Conservation (phyloP, 805 yeast genomes). For the Lipomyces kockii region DNA sequence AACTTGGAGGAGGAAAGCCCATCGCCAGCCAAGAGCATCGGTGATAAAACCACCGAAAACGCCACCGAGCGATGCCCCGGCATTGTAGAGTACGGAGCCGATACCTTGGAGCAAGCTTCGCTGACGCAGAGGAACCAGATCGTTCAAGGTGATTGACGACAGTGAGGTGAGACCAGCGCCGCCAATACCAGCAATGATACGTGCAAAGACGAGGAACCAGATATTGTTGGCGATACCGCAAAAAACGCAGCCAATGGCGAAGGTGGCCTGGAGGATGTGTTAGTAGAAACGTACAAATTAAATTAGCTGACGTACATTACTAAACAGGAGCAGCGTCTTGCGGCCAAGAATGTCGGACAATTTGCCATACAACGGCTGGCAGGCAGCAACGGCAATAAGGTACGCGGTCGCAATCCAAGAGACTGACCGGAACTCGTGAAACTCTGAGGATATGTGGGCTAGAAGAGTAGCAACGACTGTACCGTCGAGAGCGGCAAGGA, state of each 20-base stretch:
- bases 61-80: conserved; percentile 69
- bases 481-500: conserved; percentile 56
- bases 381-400: conserved; percentile 70
- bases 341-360: conserved; percentile 63
- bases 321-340: conserved; percentile 49
- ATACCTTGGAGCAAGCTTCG: conserved; percentile 75
- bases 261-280: conserved; percentile 41
- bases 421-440: conserved; percentile 56
- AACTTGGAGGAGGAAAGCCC: conserved; percentile 39
- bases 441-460: conserved; percentile 63
- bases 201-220: conserved; percentile 40
- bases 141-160: conserved; percentile 70
- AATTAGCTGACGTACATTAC: conserved; percentile 51
- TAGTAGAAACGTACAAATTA: conserved; percentile 34
- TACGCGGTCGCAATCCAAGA: conserved; percentile 80
- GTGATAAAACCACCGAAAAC: conserved; percentile 51
- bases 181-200: conserved; percentile 77
- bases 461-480: conserved; percentile 60
- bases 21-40: conserved; percentile 59
- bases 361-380: conserved; percentile 78
- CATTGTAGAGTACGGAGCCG: conserved; percentile 65
- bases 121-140: conserved; percentile 66
- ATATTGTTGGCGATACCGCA: conserved; percentile 50
- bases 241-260: conserved; percentile 57
- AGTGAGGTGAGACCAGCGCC: conserved; percentile 75